Evolutionary conservation across 768 basidiomycete genomes (phyloP), one percentile per base, ranked within the genome.

Genomic region (Pholiota molesta): DNA sequence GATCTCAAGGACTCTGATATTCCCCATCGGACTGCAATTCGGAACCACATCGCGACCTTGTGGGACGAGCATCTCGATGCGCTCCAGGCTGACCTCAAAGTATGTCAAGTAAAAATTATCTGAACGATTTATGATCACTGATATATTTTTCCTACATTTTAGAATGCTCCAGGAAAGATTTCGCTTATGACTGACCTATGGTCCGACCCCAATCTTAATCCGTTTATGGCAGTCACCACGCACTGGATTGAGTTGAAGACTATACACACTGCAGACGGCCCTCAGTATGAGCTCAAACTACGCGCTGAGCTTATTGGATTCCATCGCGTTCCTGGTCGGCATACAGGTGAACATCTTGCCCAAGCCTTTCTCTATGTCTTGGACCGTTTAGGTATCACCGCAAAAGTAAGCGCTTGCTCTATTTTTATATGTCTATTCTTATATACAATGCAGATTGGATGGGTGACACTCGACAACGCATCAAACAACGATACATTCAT

Each of bases 221-320:
- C 79, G 9, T 81, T 69, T 64, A 79, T 81, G 77, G 81, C 77
- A 11, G 71, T 79, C 0, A 82, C 79, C 2, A 77, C 73, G 1
- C 80, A 81, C 57, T 82, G 75, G 77, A 73, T 79, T 37, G 55
- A 78, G 54, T 53, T 61, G 2, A 60, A 51, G 13, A 13, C 55
- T 0, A 57, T 66, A 2, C 52, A 68, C 21, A 71, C 72, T 28
- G 16, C 62, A 3, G 39, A 64, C 17, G 68, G 76, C 26, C 55
- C 64, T 19, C 65, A 72, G 33, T 64, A 71, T 8, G 60, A 65
- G 3, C 71, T 76, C 26, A 64, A 68, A 11, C 62, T 78, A 1
- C 67, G 72, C 5, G 66, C 76, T 3, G 74, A 74, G 21, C 66
- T 81, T 0, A 72, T 78, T 56, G 77, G 74, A 0, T 82, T 81